phyloP scores from a whole-genome alignment of 2,329 filamentous ascomycete genomes.

The Colletotrichum destructivum region DNA sequence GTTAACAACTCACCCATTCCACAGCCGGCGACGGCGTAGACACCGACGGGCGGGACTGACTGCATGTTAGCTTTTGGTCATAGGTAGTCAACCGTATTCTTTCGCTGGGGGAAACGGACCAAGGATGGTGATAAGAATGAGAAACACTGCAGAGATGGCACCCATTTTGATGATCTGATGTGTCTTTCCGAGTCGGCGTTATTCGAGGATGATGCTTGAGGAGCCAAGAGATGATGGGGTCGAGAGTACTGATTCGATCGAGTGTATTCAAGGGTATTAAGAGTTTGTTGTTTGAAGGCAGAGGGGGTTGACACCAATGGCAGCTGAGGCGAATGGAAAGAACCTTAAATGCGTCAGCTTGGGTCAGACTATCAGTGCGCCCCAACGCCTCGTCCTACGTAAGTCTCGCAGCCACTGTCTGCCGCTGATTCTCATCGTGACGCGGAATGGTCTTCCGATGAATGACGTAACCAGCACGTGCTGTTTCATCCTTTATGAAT shows the following conservation, averaged over 20 bases:
- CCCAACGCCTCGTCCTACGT: slow-evolving; percentile 25
- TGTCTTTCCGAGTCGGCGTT: background rate
- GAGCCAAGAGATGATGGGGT: background rate
- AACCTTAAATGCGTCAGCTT: slow-evolving; percentile 36
- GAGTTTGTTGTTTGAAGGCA: slow-evolving; percentile 18
- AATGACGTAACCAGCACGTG: slow-evolving; percentile 41
- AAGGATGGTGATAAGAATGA: slow-evolving; percentile 68
- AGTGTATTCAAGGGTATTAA: slow-evolving; percentile 24
- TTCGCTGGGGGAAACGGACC: slow-evolving; percentile 55
- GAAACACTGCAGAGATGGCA: slow-evolving; percentile 62
- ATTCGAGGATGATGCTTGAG: slow-evolving; percentile 38
- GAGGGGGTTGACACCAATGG: background rate
- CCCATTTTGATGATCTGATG: slow-evolving; percentile 60
- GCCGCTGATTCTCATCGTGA: slow-evolving; percentile 16
- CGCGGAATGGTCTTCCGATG: slow-evolving; percentile 5
- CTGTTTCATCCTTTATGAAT: slow-evolving; percentile 21
- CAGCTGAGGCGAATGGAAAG: slow-evolving; percentile 35
- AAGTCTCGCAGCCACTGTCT: slow-evolving; percentile 27
- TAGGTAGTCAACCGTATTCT: background rate
- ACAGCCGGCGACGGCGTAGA: slow-evolving; percentile 76
- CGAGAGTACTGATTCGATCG: slow-evolving; percentile 6
- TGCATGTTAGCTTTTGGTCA: slow-evolving; percentile 42
- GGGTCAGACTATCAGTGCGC: slow-evolving; percentile 7
- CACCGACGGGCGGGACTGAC: slow-evolving; percentile 77
- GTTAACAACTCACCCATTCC: slow-evolving; percentile 63